Evolutionary conservation across 1,284 basidiomycete species (phyloP), one percentile per base, ranked within the genome.

Genomic region (Cryptococcus deneoformans): DNA sequence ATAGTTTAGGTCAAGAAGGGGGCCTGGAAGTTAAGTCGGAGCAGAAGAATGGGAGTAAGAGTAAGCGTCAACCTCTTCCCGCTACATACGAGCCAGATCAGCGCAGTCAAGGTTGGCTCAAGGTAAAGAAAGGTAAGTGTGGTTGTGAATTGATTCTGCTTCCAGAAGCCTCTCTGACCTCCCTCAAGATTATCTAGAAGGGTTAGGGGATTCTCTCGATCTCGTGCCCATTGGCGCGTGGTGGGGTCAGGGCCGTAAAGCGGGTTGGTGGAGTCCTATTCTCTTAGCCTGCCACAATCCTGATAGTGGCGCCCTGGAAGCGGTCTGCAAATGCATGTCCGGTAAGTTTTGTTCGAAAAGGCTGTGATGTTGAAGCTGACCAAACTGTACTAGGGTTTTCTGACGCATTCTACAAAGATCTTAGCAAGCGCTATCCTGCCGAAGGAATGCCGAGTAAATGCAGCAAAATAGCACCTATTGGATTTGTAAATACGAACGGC

Each of bases 171-270:
- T 11, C n/a, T 8, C 46, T 48, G 46, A 46, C 46, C 16, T 58
- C 14, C 40, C 45, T 35, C 2, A 49, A 72, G 72, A 78, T 58
- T 78, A 76, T 56, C 72, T 77, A 38, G 73, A 79, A 61, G 73
- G 77, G 48, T 68, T 82, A 12, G 83, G 83, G 12, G 81, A 83
- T 61, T 79, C 79, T 42, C 74, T 82, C 36, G 81, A 82, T 59
- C 72, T 82, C 50, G 83, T 89, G n/a, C 89, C 88, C 3, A 82
- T 90, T 58, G 90, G 87, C 40, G 90, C 88, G 16, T 94, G 89
- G 91, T 86, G 94, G 78, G 93, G 93, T 46, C 89, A 87, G 75
- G 93, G 93, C n/a, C 80, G 92, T 39, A 97, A 96, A 77, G 88
- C 87, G 8, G 83, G 85, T 35, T 96, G 92, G 92, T 97, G 92